Evolutionary conservation across 2,329 filamentous ascomycete species (phyloP).

Genomic region (Cladobotryum protrusum): DNA sequence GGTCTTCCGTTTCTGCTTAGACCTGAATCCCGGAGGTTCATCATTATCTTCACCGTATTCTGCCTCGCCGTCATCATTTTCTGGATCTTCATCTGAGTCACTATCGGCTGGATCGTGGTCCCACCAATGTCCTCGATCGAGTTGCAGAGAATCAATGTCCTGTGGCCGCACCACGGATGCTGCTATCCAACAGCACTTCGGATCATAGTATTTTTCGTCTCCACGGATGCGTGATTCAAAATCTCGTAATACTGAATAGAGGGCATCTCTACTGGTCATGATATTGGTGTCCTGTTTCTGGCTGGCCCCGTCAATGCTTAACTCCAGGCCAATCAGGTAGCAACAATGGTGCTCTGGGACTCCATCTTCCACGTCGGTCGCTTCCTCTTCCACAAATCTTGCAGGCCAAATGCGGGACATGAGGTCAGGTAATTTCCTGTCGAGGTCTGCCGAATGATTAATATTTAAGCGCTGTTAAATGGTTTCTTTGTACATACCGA

Average conservation of each 20-base stretch:
- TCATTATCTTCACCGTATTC: slow-evolving; percentile 25
- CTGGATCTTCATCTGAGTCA: slow-evolving; percentile 36
- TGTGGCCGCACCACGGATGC: slow-evolving; percentile 31
- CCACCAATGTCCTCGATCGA: slow-evolving; percentile 46
- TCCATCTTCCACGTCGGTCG: slow-evolving; percentile 18
- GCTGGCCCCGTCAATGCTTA: slow-evolving; percentile 19
- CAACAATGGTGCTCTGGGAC: slow-evolving; percentile 50
- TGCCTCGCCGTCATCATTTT: slow-evolving; percentile 30
- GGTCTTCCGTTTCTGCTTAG: background rate
- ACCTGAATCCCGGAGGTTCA: background rate
- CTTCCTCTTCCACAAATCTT: slow-evolving; percentile 41
- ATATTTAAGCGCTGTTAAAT: background rate
- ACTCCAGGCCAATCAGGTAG: slow-evolving; percentile 55
- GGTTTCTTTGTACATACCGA: slow-evolving; percentile 37
- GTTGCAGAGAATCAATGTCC: slow-evolving; percentile 36
- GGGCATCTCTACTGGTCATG: slow-evolving; percentile 33
- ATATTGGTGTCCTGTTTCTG: slow-evolving; percentile 34
- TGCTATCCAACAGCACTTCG: slow-evolving; percentile 43
- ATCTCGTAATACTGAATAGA: slow-evolving; percentile 38
- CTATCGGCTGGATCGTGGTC: slow-evolving; percentile 33
- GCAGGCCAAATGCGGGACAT: slow-evolving; percentile 57
- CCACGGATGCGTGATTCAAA: slow-evolving; percentile 44
- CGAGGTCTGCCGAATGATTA: slow-evolving; percentile 40
- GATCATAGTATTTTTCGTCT: slow-evolving; percentile 44
- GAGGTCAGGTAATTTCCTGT: slow-evolving; percentile 44